Conservation (phyloP, 805 yeast genomes). For the Ogataea nakhonphanomensis region DNA sequence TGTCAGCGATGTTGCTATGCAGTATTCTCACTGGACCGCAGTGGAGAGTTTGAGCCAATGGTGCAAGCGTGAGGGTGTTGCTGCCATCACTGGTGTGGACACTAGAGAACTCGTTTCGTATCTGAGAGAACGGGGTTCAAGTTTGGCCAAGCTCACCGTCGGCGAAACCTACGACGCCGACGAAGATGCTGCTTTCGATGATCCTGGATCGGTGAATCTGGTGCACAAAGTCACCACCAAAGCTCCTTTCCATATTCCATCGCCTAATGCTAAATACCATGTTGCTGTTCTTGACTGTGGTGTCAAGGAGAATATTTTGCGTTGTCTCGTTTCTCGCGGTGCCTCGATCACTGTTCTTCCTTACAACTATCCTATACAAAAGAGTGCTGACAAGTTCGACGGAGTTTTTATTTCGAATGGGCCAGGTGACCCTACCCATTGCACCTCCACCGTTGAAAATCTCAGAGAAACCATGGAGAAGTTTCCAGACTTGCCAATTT, state of each 20-base stretch:
- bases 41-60: conserved; percentile 92
- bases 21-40: conserved; percentile 99
- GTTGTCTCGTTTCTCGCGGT: conserved; percentile 92
- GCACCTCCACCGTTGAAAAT: conserved; percentile 71
- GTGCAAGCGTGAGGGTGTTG: conserved; percentile 96
- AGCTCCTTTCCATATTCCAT: conserved; percentile 85
- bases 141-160: conserved; percentile 82
- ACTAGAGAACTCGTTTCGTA: conserved; percentile 91
- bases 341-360: conserved; percentile 97
- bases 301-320: conserved; percentile 93
- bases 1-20: conserved; percentile 91
- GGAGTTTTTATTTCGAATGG: conserved; percentile 95
- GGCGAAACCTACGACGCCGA: conserved; percentile 92
- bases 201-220: conserved; percentile 85
- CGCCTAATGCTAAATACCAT: conserved; percentile 61
- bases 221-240: conserved; percentile 94
- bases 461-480: conserved; percentile 66
- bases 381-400: conserved; percentile 87
- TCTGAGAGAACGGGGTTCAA: conserved; percentile 94
- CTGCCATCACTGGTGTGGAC: conserved; percentile 96
- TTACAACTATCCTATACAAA: conserved; percentile 88
- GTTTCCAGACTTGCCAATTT: conserved; percentile 73
- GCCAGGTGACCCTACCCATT: conserved; percentile 96
- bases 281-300: conserved; percentile 97
- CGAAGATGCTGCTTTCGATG: conserved; percentile 84